A percentile compares a stretch with the other conserved stretches of the same genome.
phyloP scores from a whole-genome alignment of 306 rosid species.

The Fragaria nilgerrensis region DNA sequence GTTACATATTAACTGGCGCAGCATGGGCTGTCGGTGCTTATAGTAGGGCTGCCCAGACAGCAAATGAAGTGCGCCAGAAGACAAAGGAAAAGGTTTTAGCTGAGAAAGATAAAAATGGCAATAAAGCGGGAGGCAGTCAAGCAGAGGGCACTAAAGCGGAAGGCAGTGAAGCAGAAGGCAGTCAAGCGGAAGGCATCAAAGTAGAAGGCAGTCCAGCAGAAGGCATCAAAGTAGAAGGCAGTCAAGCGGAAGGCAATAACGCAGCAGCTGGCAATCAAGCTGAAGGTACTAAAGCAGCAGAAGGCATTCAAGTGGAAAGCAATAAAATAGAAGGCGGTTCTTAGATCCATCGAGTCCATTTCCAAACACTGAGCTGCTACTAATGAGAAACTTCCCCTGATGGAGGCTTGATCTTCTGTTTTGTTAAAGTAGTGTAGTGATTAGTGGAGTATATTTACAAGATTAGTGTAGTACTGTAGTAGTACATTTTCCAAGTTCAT shows the following conservation, averaged over 20 bases:
- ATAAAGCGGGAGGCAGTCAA: not conserved
- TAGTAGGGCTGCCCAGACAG: conserved; percentile 47
- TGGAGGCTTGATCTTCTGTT: not conserved
- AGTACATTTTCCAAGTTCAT: not conserved
- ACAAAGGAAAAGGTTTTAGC: conserved; percentile 50
- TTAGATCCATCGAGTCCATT: not conserved
- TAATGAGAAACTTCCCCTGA: not conserved
- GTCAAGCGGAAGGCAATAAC: not conserved
- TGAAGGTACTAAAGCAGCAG: not conserved
- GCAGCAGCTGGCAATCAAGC: not conserved
- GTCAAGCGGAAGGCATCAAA: not conserved
- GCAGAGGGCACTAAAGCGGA: not conserved
- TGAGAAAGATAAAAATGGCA: conserved; percentile 31
- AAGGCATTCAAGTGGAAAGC: not conserved
- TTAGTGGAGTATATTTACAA: not conserved
- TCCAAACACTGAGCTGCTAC: not conserved
- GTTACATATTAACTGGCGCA: conserved; percentile 47
- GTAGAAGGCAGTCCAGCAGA: too few relatives aligned
- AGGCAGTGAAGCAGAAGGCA: not conserved
- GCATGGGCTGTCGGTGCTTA: conserved; percentile 60
- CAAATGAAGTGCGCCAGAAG: conserved; percentile 54
- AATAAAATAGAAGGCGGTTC: not conserved
- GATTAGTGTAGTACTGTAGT: not conserved
- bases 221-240: too few relatives aligned
- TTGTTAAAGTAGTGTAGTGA: not conserved